phyloP scores from a whole-genome alignment of 2,329 filamentous ascomycete genomes.

The Penicillium sp. region DNA sequence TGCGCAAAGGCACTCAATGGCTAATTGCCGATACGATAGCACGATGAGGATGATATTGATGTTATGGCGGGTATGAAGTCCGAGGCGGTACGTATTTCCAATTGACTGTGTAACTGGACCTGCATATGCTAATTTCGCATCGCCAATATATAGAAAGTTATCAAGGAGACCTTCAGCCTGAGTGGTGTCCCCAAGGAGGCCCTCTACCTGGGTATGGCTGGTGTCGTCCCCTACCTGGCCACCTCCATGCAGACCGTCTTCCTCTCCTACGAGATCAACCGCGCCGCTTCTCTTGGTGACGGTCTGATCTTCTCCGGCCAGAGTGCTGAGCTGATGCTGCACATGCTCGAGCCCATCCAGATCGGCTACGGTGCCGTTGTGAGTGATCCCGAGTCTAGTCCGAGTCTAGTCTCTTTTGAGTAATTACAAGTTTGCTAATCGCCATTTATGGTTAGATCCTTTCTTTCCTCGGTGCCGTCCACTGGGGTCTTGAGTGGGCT shows the following conservation, averaged over 20 bases:
- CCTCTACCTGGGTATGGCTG: slow-evolving; percentile 67
- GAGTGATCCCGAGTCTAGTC: slow-evolving; percentile 36
- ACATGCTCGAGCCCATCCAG: slow-evolving; percentile 79
- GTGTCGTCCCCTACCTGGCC: slow-evolving; percentile 78
- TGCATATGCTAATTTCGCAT: slow-evolving; percentile 1
- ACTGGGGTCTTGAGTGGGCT: slow-evolving; percentile 89
- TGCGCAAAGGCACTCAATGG: slow-evolving; percentile 44
- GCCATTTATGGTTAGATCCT: slow-evolving; percentile 60
- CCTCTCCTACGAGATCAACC: slow-evolving; percentile 79
- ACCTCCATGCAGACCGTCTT: slow-evolving; percentile 81
- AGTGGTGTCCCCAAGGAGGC: slow-evolving; percentile 65
- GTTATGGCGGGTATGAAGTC: slow-evolving; percentile 53
- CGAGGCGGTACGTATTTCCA: slow-evolving; percentile 56
- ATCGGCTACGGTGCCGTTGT: slow-evolving; percentile 85
- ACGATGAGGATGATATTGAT: slow-evolving; percentile 37
- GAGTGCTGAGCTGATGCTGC: slow-evolving; percentile 68
- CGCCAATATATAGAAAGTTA: slow-evolving; percentile 51
- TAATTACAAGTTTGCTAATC: slow-evolving; percentile 12
- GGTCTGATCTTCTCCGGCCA: slow-evolving; percentile 66
- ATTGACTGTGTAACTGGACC: not conserved
- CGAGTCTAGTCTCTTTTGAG: not conserved
- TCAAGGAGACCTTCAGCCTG: slow-evolving; percentile 69
- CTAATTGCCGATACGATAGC: slow-evolving; percentile 35
- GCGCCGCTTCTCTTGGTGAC: slow-evolving; percentile 58
- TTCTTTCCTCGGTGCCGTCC: slow-evolving; percentile 88